Base-by-base conservation (phyloP, 1,284 basidiomycete species). In the Volvariella volvacea region DNA sequence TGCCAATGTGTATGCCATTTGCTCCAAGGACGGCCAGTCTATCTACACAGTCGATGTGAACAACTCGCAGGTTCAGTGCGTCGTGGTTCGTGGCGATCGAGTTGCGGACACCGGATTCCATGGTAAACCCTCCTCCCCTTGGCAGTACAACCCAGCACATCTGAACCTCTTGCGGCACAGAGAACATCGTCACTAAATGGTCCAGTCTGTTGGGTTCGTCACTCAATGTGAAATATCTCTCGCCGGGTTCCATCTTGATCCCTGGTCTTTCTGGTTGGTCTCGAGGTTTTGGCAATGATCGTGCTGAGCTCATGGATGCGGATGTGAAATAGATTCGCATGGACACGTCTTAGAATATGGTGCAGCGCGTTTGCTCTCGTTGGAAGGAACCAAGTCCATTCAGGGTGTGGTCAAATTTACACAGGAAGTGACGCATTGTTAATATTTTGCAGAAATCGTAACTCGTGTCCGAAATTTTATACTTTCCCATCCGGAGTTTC, bases 271-370 rank as follows among this genome's bases (percentile, higher is more conserved):
- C 72, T 55, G 83, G 83, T 83, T 47, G 52, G 69, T 61, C 22
- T 20, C 30, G 30, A 20, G 42, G 20, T 20, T 22, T 15, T 39
- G 33, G 32, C 30, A 17, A 34, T 44, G 10, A 15, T 15, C 39
- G 19, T 17, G 28, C 43, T 39, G 21, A 28, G 19, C 16, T 38
- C 2, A 6, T 47, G 6, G 25, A 12, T 28, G 25, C 6, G 6
- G 12, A 6, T 28, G 25, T 6, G 12, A 28, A 28, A 6, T 53
- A 86, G 91, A 93, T 64, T 85, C 88, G 0, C 91, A 93, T 65
- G 83, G 74, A 0, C 88, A 91, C 55, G 78, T 86, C 40, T 67
- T 90, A 12, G 83, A 87, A 57, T 87, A 88, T 55, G 87, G 88
- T 19, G 78, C 80, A 21, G 76, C 71, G 36, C 75, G 68, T 42